Base-by-base conservation (phyloP, 495 filamentous ascomycete genomes). In the Mycothermus thermophilus region DNA sequence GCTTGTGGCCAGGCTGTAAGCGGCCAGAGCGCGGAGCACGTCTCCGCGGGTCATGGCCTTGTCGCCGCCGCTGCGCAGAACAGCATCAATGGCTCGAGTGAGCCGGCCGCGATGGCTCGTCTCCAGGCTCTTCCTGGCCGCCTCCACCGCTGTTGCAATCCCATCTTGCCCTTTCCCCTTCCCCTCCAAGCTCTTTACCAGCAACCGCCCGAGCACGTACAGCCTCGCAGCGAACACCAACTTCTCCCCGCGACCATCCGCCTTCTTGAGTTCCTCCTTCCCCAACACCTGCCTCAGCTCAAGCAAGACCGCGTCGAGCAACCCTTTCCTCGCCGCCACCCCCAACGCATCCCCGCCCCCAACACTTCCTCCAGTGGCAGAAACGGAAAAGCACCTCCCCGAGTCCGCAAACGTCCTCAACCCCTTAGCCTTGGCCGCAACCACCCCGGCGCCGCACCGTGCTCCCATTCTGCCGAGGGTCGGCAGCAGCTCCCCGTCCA, bases 1-100 rank as follows among this genome's bases (percentile, higher is more conserved):
- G 44, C 75, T 92, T 6, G 80, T 90, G 1, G 75, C 74, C 14
- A 97, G 62, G 32, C 80, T 81, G 49, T 85, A 93, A 5, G 88
- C 88, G 23, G 73, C 76, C 51, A 96, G 65, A 9, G 72, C 71
- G 32, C 47, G 83, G 10, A 86, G 62, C 12, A 93, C 65, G 21
- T 64, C 64, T 16, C 68, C 62, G 13, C 60, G 21, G 64, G 69
- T 16, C 51, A 54, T 43, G 3, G 27, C 24, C 30, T 27, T 40
- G 26, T 34, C 43, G 35, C 25, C 54, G 34, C 31, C 62, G 56
- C 55, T 47, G 33, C 64, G 69, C 26, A 96, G 57, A 5, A 69
- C 67, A 32, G 71, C 74, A 43, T 90, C 72, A 30, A 95, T 73
- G 5, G 70, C 70, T 26, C 64, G 59, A 14, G 79, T 53, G 19